Percentiles rank a stretch among this genome's conserved stretches.
These are phyloP conservation scores for Chrysopogon serrulatus DNA, from an alignment of 176 grass and related monocot species.

Conservation along the genomic window DNA sequence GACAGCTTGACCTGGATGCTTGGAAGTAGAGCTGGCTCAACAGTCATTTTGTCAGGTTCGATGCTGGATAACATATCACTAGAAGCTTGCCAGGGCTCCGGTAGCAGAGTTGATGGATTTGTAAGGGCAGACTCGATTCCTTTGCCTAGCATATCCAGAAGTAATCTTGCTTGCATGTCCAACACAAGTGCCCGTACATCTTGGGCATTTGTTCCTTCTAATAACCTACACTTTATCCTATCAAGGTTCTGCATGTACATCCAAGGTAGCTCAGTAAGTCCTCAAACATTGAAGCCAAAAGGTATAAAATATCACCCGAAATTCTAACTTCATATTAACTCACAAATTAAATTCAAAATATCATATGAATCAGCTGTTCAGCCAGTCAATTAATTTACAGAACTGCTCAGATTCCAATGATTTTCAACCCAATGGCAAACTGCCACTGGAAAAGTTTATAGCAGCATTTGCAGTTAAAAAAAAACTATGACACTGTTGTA, in stretches of 20 bases:
- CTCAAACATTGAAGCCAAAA: slow-evolving; percentile 8
- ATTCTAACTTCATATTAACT: background rate
- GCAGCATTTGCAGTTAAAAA: background rate
- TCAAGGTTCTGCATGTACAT: slow-evolving; percentile 78
- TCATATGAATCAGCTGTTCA: slow-evolving; percentile 1
- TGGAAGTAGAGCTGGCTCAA: slow-evolving; percentile 69
- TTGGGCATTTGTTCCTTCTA: slow-evolving; percentile 99
- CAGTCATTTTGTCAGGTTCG: slow-evolving; percentile 94
- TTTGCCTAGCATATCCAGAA: slow-evolving; percentile 97
- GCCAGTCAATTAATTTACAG: background rate
- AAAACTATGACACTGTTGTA: background rate
- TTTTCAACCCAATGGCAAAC: background rate
- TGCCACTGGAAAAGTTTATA: background rate
- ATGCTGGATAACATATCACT: slow-evolving; percentile 77
- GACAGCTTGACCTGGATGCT: slow-evolving; percentile 77
- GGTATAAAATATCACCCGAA: background rate
- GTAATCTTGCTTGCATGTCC: slow-evolving; percentile 99
- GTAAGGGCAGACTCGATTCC: slow-evolving; percentile 91
- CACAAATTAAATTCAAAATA: slow-evolving; percentile 1
- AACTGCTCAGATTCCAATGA: background rate
- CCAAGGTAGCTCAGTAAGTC: slow-evolving; percentile 7
- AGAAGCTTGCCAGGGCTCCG: slow-evolving; percentile 92
- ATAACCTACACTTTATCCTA: slow-evolving; percentile 95
- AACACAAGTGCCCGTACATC: slow-evolving; percentile 98
- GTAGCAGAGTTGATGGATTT: slow-evolving; percentile 91